Base-by-base conservation (phyloP, 2,329 filamentous ascomycete genomes). In the Ascochyta rabiei region DNA sequence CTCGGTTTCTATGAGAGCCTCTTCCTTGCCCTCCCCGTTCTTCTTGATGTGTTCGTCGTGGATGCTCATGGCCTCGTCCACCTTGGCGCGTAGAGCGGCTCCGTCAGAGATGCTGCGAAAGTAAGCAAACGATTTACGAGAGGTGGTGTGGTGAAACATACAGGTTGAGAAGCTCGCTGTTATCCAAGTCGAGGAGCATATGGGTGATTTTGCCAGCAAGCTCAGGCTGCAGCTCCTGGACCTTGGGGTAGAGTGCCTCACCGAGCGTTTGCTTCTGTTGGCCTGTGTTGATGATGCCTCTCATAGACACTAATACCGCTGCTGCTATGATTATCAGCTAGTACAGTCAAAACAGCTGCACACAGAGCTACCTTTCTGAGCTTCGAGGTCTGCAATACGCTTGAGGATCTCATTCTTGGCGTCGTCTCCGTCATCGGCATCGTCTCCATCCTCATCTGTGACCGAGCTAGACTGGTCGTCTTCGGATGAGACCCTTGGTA, bases 131-230 rank as follows among this genome's bases (percentile, higher is more conserved):
- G 54, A 34, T 15, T n/a, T 18, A 23, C 40, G 6, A 35, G 15
- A 23, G 26, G 23, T 4, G 21, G 30, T 24, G 38, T 8, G 26
- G 33, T 33, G 35, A 45, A 61, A 90, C 93, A 90, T 89, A 96
- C 91, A 99, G 86, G 80, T 90, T 91, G 74, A 99, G 84, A 69
- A 99, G 83, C 82, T 99, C 95, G 53, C 84, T 77, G 80, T 98
- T 98, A 71, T 98, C 95, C 95, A 99, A 99, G 85, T 99, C 95
- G 70, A 99, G 81, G 70, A 99, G 89, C 95, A 99, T 99, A 80
- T 95, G 95, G 59, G 95, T 99, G 78, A 99, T 98, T 88, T 99
- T 99, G 75, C 95, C 95, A 60, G 95, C 95, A 72, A 99, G 84
- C 71, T 97, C 93, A 56, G 92, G 90, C 82, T 99, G 95, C 79